phyloP scores from a whole-genome alignment of 345 rosid species.

The Mercurialis annua region DNA sequence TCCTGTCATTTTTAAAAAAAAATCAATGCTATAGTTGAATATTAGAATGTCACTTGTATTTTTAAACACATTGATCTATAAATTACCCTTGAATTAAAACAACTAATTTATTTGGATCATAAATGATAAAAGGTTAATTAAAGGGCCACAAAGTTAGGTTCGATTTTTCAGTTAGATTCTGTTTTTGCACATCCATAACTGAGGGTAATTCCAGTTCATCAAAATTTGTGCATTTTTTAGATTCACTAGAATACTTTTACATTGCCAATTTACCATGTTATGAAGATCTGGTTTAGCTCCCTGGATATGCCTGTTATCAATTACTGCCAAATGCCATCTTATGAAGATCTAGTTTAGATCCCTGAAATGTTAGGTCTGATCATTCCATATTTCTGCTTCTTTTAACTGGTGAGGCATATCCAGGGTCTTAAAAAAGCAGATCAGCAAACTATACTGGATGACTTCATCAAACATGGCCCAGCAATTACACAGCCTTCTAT shows the following conservation, averaged over 20 bases:
- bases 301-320: conserved; percentile 5
- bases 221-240: too few relatives aligned
- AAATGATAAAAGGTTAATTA: neutral
- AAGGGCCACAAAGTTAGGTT: too few relatives aligned
- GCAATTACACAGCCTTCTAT: conserved; percentile 37
- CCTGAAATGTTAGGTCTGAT: neutral
- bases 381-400: neutral
- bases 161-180: too few relatives aligned
- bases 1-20: too few relatives aligned
- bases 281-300: neutral
- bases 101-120: neutral
- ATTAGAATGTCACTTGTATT: neutral
- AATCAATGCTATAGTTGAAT: neutral
- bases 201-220: too few relatives aligned
- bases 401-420: conserved; percentile 5
- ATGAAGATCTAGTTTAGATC: neutral
- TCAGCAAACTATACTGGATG: conserved; percentile 83
- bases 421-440: conserved; percentile 93
- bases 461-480: conserved; percentile 83
- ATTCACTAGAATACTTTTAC: too few relatives aligned
- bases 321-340: neutral
- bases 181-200: too few relatives aligned
- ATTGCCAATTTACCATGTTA: neutral
- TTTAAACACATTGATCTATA: neutral
- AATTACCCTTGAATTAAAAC: neutral